Base-by-base conservation (phyloP, 371 early-diverging fungal species). In the Mucor lusitanicus region DNA sequence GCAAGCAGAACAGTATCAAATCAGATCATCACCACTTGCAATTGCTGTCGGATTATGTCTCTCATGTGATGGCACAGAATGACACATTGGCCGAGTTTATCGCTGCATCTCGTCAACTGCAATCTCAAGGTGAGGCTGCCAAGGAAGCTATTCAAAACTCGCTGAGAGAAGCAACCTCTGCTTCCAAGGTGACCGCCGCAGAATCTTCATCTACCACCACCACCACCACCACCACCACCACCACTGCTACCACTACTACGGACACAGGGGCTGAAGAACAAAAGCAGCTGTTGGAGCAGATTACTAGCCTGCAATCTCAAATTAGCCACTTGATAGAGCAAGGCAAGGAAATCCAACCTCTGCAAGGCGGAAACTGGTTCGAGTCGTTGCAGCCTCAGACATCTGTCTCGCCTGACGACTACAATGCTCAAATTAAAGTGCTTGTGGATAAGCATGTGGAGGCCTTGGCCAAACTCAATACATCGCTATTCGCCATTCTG, bases 41-140 rank as follows among this genome's bases (percentile, higher is more conserved):
- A 3, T 23, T 42, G 0, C 48, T 81, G 7, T 54, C 54, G 6
- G n/a, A 35, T 0, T 81, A 79, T 68, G 70, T 73, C 0, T 32
- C 70, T 6, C 56, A 61, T 9, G 59, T 77, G 6, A 23, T 76
- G 30, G 27, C 67, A 0, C 82, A 81, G 32, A 68, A 77, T n/a
- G 44, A 44, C 23, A 25, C 28, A 3, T 53, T 74, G 17, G 44
- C 32, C 15, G 35, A 62, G 1, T 75, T 66, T 30, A 33, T 72
- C 6, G 27, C n/a, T 9, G 48, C 48, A 33, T 54, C 62, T 6
- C 35, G 61, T 6, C 54, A 64, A 46, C 63, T 68, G 7, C 69
- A 67, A 30, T 32, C 50, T 6, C 62, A 75, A 27, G 77, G 79
- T 6, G 68, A 78, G 28, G 39, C 27, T 4, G 39, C 75, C 4